phyloP scores from a whole-genome alignment of 371 early-diverging fungal species.

The Mortierella sp. region DNA sequence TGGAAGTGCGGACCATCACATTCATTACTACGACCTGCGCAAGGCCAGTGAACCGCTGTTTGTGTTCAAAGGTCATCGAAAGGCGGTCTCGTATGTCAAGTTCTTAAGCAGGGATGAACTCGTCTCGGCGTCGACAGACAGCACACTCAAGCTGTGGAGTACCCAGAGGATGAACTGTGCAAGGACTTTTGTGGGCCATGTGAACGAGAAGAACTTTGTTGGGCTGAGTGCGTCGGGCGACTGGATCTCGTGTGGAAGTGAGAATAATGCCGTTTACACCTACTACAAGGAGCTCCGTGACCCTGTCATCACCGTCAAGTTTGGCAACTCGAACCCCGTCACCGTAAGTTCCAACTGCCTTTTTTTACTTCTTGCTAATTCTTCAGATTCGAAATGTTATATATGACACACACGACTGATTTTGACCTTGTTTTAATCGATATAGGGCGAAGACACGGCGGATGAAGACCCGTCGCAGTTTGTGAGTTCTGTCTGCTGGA shows the following conservation, averaged over 20 bases:
- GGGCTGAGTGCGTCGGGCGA: slow-evolving; percentile 85
- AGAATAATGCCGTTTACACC: slow-evolving; percentile 87
- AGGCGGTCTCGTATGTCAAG: slow-evolving; percentile 94
- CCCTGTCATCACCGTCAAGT: slow-evolving; percentile 81
- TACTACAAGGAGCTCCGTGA: slow-evolving; percentile 80
- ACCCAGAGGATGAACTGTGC: slow-evolving; percentile 65
- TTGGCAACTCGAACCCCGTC: slow-evolving; percentile 76
- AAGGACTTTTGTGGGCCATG: slow-evolving; percentile 85
- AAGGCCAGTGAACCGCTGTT: slow-evolving; percentile 74
- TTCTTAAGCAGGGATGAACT: slow-evolving; percentile 81
- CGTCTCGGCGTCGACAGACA: slow-evolving; percentile 93
- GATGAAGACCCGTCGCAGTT: slow-evolving; percentile 80
- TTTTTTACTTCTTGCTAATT: neutral
- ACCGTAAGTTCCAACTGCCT: slow-evolving; percentile 63
- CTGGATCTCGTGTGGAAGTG: slow-evolving; percentile 94
- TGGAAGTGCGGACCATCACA: slow-evolving; percentile 93
- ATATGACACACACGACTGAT: neutral
- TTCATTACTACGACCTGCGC: slow-evolving; percentile 91
- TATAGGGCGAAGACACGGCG: slow-evolving; percentile 64
- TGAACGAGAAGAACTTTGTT: slow-evolving; percentile 96
- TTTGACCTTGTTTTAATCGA: neutral
- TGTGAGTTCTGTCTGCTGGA: slow-evolving; percentile 94
- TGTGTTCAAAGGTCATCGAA: slow-evolving; percentile 86
- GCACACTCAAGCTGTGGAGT: slow-evolving; percentile 90
- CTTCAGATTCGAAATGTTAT: neutral